Conservation (phyloP, 2,329 filamentous ascomycete genomes). For the Sarocladiaceae sp. region DNA sequence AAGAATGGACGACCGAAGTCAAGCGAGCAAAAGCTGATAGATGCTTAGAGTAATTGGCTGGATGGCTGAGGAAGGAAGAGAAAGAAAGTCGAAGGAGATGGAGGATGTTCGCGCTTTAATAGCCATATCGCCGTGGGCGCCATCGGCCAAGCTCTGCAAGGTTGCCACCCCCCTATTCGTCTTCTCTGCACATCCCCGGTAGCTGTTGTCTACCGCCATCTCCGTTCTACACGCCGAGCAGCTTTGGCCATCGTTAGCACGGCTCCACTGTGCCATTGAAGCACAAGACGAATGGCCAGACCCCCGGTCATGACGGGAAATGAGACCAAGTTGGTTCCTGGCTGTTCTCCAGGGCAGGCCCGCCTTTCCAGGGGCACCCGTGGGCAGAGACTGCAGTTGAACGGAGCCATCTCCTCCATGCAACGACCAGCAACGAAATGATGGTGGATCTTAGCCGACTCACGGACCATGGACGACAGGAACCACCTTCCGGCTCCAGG, state of each 20-base stretch:
- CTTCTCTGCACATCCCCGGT: conserved; percentile 6
- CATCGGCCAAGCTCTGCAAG: background rate
- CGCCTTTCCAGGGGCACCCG: conserved; percentile 7
- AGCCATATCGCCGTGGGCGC: conserved; percentile 25
- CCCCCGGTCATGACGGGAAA: conserved; percentile 6
- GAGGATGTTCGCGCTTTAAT: conserved; percentile 45
- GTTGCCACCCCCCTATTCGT: conserved; percentile 9
- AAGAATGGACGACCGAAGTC: conserved; percentile 59
- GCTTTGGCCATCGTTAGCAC: conserved; percentile 8
- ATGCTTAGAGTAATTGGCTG: conserved; percentile 35
- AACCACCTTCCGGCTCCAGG: conserved; percentile 9
- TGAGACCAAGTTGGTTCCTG: conserved; percentile 1
- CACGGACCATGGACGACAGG: conserved; percentile 6
- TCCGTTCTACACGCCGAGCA: conserved; percentile 8
- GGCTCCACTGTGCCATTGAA: background rate
- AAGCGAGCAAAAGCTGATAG: conserved; percentile 36
- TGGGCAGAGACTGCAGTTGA: conserved; percentile 2
- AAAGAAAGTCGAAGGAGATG: conserved; percentile 16
- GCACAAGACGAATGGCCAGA: background rate
- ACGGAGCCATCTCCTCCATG: background rate
- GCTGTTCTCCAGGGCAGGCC: conserved; percentile 5
- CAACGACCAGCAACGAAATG: background rate
- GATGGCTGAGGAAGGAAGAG: conserved; percentile 36
- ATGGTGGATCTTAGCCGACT: background rate
- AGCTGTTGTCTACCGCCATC: background rate